A percentile compares a stretch with the other conserved stretches of the same genome.
Conservation (phyloP, 257 asterid species). For the Verbascum thapsus region DNA sequence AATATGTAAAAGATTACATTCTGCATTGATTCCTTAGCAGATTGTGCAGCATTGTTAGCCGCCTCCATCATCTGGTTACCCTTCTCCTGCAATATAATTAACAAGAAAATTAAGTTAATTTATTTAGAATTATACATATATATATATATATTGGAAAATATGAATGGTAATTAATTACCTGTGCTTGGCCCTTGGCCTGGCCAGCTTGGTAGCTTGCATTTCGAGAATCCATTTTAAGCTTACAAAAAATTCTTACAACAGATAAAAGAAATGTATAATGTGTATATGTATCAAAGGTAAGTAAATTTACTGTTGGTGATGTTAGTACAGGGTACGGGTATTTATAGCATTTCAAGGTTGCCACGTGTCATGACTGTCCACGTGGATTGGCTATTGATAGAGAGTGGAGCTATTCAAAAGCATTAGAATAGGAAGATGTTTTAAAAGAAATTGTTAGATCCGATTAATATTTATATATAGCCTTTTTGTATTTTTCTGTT, state of each 20-base stretch:
- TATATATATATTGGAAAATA: background rate
- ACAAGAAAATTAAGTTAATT: background rate
- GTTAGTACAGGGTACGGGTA: background rate
- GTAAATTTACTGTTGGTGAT: background rate
- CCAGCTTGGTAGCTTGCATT: slow-evolving; percentile 63
- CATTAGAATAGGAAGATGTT: too few species aligned
- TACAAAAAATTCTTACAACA: background rate
- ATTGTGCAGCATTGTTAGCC: slow-evolving; percentile 57
- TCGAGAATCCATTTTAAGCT: slow-evolving; percentile 45
- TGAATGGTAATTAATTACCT: slow-evolving; percentile 37
- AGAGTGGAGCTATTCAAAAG: slow-evolving; percentile 12
- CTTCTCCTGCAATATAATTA: slow-evolving; percentile 47
- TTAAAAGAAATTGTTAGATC: too few species aligned
- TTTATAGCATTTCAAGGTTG: background rate
- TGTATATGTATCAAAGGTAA: background rate
- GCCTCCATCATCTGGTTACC: slow-evolving; percentile 54
- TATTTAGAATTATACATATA: background rate
- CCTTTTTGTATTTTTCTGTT: too few species aligned
- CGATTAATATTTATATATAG: too few species aligned
- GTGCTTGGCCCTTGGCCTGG: slow-evolving; percentile 59
- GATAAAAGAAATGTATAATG: background rate
- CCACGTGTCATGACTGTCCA: background rate
- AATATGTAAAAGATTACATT: slow-evolving; percentile 30
- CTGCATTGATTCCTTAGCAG: slow-evolving; percentile 55
- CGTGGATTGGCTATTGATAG: slow-evolving; percentile 15